Conservation (phyloP, 2,329 filamentous ascomycete species). For the Penicillium brevicompactum region DNA sequence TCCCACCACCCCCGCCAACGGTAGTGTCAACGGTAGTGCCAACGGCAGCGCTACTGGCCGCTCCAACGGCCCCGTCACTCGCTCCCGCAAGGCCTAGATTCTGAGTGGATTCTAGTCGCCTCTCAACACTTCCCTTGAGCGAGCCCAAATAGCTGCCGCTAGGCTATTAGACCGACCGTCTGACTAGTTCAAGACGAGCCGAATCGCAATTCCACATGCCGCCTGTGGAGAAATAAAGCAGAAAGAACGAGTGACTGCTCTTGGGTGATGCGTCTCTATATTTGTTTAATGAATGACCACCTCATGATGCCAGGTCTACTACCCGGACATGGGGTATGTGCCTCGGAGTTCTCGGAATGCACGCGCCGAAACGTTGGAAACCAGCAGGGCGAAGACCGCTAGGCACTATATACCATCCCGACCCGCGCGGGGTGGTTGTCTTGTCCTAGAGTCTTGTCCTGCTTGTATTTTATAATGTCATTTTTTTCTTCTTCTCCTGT, state of each 20-base stretch:
- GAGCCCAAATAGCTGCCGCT: background rate
- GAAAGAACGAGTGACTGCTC: conserved; percentile 14
- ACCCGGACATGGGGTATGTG: conserved; percentile 23
- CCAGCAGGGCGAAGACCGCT: conserved; percentile 3
- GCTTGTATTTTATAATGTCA: conserved; percentile 30
- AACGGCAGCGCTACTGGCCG: conserved; percentile 42
- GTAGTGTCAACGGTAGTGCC: conserved; percentile 28
- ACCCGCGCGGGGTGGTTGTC: conserved; percentile 14
- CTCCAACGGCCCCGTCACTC: conserved; percentile 47
- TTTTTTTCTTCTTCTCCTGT: conserved; percentile 23
- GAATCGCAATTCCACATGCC: background rate
- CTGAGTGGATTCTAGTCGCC: background rate
- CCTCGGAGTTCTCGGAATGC: conserved; percentile 14
- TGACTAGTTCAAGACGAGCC: conserved; percentile 2
- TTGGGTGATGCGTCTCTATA: conserved; percentile 25
- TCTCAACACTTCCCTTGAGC: background rate
- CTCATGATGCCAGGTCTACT: conserved; percentile 25
- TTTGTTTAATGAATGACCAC: conserved; percentile 30
- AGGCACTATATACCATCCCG: conserved; percentile 13
- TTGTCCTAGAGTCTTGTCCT: conserved; percentile 6
- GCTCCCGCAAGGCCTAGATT: conserved; percentile 51
- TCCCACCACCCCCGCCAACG: conserved; percentile 26
- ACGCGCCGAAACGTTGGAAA: conserved; percentile 9
- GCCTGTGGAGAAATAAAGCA: conserved; percentile 10
- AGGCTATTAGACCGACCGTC: background rate